Evolutionary conservation across 805 yeast species (phyloP), one percentile per base, ranked within the genome.

Genomic region (Metschnikowia gelsemii): DNA sequence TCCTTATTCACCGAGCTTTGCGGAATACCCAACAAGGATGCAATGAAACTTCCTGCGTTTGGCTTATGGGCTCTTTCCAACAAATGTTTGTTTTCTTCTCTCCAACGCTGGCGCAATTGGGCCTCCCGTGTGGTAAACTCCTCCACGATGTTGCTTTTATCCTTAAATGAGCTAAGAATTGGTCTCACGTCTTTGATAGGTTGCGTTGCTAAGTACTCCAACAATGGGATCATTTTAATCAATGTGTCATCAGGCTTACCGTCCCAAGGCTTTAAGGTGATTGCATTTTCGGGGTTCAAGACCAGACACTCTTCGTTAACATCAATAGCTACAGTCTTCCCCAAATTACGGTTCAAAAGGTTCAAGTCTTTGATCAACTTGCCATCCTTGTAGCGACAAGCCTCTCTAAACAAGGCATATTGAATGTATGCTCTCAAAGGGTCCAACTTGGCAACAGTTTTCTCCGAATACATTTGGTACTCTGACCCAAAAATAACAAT

Each of bases 251-350:
- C 96, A 24, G 85, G 75, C 47, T 70, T 69, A 50, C 99, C 99
- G 40, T 75, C 77, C 99, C 99, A 93, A 47, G 84, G 80, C 50
- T 80, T 73, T 64, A 88, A 68, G 46, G 87, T 81, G 49, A 93
- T 78, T n/a, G 96, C 91, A 64, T 93, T 93, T 55, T 90, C 96
- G 2, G 96, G 96, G 70, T 91, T 97, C 64, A 87, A 63, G 32
- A 84, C 74, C 57, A 78, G 82, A 28, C 85, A 73, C 31, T 82
- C 85, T 31, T 79, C 80, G 55, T 84, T 80, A 29, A 84, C 80
- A 60, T 95, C 99, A 46, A 93, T 67, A 45, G 85, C 77, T 41
- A 95, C 68, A 42, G 88, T 80, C 67, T 89, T 91, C 35, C 77
- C 75, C 56, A 88, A 70, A 59, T 90, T 97, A 70, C 99, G 85